Conservation (phyloP, 371 early-diverging fungal genomes). For the Vairimorpha ceranae region DNA sequence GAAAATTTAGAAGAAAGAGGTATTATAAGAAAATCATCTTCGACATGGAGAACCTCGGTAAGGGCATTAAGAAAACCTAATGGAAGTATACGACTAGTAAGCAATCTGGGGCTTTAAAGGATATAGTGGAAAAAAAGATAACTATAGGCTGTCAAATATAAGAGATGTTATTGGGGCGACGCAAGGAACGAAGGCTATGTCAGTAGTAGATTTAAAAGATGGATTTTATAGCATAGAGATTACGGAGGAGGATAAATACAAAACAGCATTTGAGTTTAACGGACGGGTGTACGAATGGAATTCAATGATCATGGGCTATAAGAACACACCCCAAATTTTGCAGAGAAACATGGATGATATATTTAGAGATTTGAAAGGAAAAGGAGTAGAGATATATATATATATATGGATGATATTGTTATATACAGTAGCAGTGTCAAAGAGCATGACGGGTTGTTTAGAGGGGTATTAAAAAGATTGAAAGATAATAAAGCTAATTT, state of each 20-base stretch:
- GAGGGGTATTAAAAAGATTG: not conserved
- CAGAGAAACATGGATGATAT: slow-evolving; percentile 45
- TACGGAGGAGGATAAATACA: slow-evolving; percentile 22
- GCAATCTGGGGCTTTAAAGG: too few species aligned
- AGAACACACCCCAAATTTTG: slow-evolving; percentile 41
- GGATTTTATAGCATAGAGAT: slow-evolving; percentile 37
- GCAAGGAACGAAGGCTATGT: too few species aligned
- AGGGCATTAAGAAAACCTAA: too few species aligned
- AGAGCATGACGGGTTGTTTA: slow-evolving; percentile 4
- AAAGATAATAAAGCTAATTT: not conserved
- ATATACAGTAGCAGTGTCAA: slow-evolving; percentile 4
- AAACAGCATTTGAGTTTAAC: slow-evolving; percentile 41
- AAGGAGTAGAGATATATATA: slow-evolving; percentile 15
- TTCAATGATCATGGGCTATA: slow-evolving; percentile 34
- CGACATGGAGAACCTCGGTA: too few species aligned
- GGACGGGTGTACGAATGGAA: slow-evolving; percentile 32
- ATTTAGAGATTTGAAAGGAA: slow-evolving; percentile 20
- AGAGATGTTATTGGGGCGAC: too few species aligned
- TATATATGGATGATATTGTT: slow-evolving; percentile 11
- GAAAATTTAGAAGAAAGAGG: too few species aligned
- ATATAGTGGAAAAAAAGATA: too few species aligned
- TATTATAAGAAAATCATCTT: too few species aligned
- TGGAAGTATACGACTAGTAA: too few species aligned
- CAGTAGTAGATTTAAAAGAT: slow-evolving; percentile 48
- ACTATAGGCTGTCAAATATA: too few species aligned